These are phyloP conservation scores for Tylopilus vinaceipallidus DNA, from an alignment of 768 basidiomycete genomes.

Conservation along the genomic window DNA sequence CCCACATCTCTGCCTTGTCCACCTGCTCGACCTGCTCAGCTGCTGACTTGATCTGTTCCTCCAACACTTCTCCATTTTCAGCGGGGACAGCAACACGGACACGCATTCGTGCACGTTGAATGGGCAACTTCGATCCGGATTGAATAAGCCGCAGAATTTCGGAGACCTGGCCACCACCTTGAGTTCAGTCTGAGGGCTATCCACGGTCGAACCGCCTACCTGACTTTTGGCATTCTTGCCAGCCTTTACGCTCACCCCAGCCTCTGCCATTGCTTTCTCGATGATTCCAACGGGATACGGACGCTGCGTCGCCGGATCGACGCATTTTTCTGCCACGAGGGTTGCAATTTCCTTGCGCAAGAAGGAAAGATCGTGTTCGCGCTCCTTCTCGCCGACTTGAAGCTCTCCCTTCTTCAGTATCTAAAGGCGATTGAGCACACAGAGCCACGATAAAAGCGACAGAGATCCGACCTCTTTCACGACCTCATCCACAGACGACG, in stretches of 20 bases:
- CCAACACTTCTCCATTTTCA: slow-evolving; percentile 62
- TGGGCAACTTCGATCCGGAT: slow-evolving; percentile 80
- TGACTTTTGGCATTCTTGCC: slow-evolving; percentile 95
- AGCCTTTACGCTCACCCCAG: slow-evolving; percentile 86
- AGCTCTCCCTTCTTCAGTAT: slow-evolving; percentile 95
- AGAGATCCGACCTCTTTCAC: slow-evolving; percentile 70
- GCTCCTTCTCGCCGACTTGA: slow-evolving; percentile 96
- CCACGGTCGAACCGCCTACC: slow-evolving; percentile 39
- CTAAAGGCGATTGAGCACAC: slow-evolving; percentile 36
- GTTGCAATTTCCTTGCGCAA: slow-evolving; percentile 90
- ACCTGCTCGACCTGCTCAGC: slow-evolving; percentile 86
- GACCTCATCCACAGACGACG: slow-evolving; percentile 63
- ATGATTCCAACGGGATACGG: slow-evolving; percentile 95
- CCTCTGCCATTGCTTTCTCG: slow-evolving; percentile 96
- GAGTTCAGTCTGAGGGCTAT: not conserved
- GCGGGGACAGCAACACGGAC: slow-evolving; percentile 76
- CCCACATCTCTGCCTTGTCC: slow-evolving; percentile 79
- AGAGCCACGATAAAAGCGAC: not conserved
- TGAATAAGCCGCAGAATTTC: slow-evolving; percentile 87
- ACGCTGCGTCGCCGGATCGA: slow-evolving; percentile 85
- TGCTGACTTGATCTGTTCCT: slow-evolving; percentile 66
- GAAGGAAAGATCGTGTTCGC: slow-evolving; percentile 83
- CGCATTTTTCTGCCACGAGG: slow-evolving; percentile 91
- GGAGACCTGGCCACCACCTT: slow-evolving; percentile 58
- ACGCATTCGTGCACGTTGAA: slow-evolving; percentile 92